Evolutionary conservation across 2,329 filamentous ascomycete species (phyloP).

Genomic region (Pezicula neosporulosa): DNA sequence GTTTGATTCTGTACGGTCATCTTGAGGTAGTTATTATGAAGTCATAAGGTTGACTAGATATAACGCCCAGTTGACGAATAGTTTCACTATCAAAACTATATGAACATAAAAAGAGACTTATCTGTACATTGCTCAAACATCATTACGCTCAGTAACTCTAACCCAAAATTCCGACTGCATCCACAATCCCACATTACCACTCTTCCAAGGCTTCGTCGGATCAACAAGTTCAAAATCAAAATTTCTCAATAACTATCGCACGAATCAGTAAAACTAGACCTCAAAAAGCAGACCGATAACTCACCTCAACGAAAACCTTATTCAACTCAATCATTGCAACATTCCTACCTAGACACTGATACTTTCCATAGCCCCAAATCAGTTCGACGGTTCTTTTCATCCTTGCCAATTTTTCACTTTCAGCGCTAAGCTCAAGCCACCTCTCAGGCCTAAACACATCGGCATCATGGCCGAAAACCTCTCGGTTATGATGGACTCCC

Average conservation of each 20-base stretch:
- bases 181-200: constrained; percentile 8
- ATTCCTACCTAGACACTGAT: constrained; percentile 39
- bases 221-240: constrained; percentile 13
- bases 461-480: constrained; percentile 33
- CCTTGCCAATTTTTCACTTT: constrained; percentile 18
- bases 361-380: constrained; percentile 40
- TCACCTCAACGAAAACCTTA: constrained; percentile 36
- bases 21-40: too few relatives aligned
- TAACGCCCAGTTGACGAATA: too few relatives aligned
- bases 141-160: constrained; percentile 3
- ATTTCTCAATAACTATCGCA: constrained; percentile 7
- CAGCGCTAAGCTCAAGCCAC: constrained; percentile 36
- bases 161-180: constrained; percentile 10
- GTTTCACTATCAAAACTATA: too few relatives aligned
- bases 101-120: too few relatives aligned
- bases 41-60: too few relatives aligned
- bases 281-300: too few relatives aligned
- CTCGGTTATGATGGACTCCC: constrained; percentile 30
- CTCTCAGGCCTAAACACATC: constrained; percentile 42
- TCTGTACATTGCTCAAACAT: not conserved
- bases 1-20: too few relatives aligned
- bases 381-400: constrained; percentile 37
- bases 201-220: constrained; percentile 12
- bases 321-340: constrained; percentile 46
- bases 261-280: not conserved